Base-by-base conservation (phyloP, 768 basidiomycete genomes). In the Dioszegia hungarica region DNA sequence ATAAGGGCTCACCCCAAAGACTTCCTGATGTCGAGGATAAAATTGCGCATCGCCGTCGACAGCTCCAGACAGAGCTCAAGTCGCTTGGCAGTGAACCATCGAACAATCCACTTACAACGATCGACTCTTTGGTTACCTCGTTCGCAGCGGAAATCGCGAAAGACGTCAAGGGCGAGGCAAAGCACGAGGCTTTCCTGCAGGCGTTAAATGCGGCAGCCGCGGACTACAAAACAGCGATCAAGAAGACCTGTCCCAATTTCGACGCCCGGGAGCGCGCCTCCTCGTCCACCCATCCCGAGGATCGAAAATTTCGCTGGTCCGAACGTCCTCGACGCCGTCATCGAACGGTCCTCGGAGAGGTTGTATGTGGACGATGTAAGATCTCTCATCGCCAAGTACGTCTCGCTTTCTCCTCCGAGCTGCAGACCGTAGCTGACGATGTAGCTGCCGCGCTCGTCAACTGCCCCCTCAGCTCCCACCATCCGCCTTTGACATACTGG, bases 51-150 rank as follows among this genome's bases (percentile, higher is more conserved):
- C 22, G 19, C 11, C 36, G 38, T 25, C 19, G 22, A 11, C 2
- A 24, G 22, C 37, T 52, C 15, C 11, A 6, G 4, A 38, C 12
- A 10, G 50, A 52, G 15, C 12, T 52, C 19, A n/a, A 38, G 74
- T 85, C 62, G 49, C 22, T 15, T 73, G 86, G 54, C 78, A 65
- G 34, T 83, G 83, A 61, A 15, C 67, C 64, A 4, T 63, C 61
- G 1, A 20, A 52, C 17, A 60, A 68, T 25, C 57, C 64, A 0
- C 5, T 29, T 19, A 17, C 24, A 38, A 59, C 66, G 54, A 58
- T 66, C 33, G 20, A 57, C 14, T 17, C n/a, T 2, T 54, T 62
- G 14, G 29, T 63, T 36, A 25, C 17, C 1, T 0, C 25, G 6
- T 54, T 66, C 43, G 4, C 10, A 1, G n/a, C 22, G 25, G 40